A percentile compares a stretch with the other conserved stretches of the same genome.
Conservation (phyloP, 495 filamentous ascomycete genomes). For the Aspergillus bridgeri region DNA sequence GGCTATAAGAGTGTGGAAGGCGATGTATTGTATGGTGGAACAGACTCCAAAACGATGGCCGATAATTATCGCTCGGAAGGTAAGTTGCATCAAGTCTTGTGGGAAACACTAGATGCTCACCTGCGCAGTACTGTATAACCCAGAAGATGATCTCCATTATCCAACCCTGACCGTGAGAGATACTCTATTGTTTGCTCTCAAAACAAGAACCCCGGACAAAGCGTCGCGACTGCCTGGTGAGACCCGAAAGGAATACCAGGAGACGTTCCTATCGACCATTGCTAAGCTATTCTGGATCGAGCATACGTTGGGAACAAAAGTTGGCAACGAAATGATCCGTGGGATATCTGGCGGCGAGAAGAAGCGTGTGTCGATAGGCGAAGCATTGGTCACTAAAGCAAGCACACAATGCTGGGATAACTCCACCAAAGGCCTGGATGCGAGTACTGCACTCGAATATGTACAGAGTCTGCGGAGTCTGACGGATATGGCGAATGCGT, state of each 20-base stretch:
- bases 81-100: constrained; percentile 5
- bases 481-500: constrained; percentile 59
- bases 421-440: constrained; percentile 64
- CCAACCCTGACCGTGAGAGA: constrained; percentile 67
- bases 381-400: constrained; percentile 65
- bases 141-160: constrained; percentile 75
- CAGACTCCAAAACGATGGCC: constrained; percentile 56
- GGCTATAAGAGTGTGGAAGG: constrained; percentile 62
- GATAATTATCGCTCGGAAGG: constrained; percentile 63
- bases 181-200: constrained; percentile 68
- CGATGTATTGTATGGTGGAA: constrained; percentile 63
- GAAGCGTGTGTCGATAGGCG: constrained; percentile 68
- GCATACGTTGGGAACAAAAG: constrained; percentile 62
- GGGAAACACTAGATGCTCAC: background rate
- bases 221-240: constrained; percentile 56
- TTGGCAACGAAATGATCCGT: constrained; percentile 63
- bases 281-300: constrained; percentile 77
- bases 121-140: constrained; percentile 54
- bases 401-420: constrained; percentile 69
- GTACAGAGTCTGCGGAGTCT: constrained; percentile 59
- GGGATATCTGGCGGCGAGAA: constrained; percentile 72
- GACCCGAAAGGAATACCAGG: constrained; percentile 57
- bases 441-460: constrained; percentile 63
- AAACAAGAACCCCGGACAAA: constrained; percentile 64
- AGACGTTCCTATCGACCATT: constrained; percentile 65